phyloP scores from a whole-genome alignment of 2,329 filamentous ascomycete genomes.

The Paecilomyces variotii region DNA sequence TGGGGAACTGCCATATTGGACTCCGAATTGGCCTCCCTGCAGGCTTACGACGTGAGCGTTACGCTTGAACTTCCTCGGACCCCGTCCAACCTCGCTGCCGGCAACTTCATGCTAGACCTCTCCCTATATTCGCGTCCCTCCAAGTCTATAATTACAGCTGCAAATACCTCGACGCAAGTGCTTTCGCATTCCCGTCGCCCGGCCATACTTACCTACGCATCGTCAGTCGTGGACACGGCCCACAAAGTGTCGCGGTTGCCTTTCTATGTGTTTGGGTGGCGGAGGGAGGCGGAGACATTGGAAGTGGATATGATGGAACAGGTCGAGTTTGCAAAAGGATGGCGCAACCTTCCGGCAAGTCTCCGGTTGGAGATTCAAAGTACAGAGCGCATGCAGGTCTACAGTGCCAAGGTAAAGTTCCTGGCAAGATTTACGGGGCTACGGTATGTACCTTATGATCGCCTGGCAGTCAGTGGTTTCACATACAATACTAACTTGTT shows the following conservation, averaged over 20 bases:
- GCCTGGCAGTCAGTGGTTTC: not conserved
- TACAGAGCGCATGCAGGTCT: conserved; percentile 65
- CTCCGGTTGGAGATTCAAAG: conserved; percentile 63
- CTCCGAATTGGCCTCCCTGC: conserved; percentile 55
- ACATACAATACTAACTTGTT: conserved; percentile 10
- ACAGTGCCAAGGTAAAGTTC: conserved; percentile 59
- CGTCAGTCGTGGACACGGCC: conserved; percentile 57
- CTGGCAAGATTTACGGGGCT: conserved; percentile 69
- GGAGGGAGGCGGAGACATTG: conserved; percentile 56
- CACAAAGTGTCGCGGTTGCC: conserved; percentile 56
- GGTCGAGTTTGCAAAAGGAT: conserved; percentile 54
- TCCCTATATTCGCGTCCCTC: conserved; percentile 52
- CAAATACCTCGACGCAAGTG: conserved; percentile 30
- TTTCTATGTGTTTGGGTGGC: conserved; percentile 60
- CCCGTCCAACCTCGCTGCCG: conserved; percentile 62
- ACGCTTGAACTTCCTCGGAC: conserved; percentile 71
- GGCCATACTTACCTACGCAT: conserved; percentile 71
- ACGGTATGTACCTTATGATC: conserved; percentile 33
- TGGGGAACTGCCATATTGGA: conserved; percentile 46
- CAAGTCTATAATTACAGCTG: conserved; percentile 18
- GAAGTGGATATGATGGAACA: conserved; percentile 65
- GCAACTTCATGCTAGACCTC: conserved; percentile 92
- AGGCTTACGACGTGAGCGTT: conserved; percentile 78
- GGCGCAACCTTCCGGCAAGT: conserved; percentile 45
- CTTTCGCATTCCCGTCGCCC: conserved; percentile 63